A percentile compares a stretch with the other conserved stretches of the same genome.
phyloP scores from a whole-genome alignment of 2,329 filamentous ascomycete species.

The Hypoxylon rubiginosum region DNA sequence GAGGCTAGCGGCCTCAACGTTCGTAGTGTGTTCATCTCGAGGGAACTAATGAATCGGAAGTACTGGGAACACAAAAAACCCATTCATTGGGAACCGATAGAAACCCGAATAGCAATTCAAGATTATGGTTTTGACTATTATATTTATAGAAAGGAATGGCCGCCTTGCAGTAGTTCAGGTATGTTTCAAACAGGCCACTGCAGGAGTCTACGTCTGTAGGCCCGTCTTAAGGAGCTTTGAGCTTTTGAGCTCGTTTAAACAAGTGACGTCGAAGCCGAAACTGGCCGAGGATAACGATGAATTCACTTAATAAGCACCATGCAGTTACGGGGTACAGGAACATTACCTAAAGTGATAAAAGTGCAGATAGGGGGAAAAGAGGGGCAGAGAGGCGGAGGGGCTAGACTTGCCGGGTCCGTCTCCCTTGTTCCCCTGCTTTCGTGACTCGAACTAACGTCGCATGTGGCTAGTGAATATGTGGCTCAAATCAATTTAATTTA shows the following conservation, averaged over 20 bases:
- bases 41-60: constrained; percentile 22
- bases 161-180: neutral
- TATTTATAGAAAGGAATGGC: constrained; percentile 1
- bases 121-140: neutral
- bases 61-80: constrained; percentile 15
- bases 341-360: constrained; percentile 8
- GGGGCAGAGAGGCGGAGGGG: constrained; percentile 13
- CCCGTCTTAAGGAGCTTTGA: constrained; percentile 1
- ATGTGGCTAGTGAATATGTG: constrained; percentile 22
- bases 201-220: neutral
- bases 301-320: constrained; percentile 29
- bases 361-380: constrained; percentile 18
- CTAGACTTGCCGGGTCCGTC: neutral
- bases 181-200: neutral
- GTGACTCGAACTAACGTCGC: no score
- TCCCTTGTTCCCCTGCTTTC: constrained; percentile 7
- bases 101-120: constrained; percentile 11
- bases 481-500: constrained; percentile 34
- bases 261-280: constrained; percentile 39
- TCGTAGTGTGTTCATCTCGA: constrained; percentile 67
- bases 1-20: constrained; percentile 72
- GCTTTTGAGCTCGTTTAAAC: neutral
- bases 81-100: constrained; percentile 9
- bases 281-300: constrained; percentile 36
- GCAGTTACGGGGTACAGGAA: constrained; percentile 14